These are phyloP conservation scores for Halophytophthora polymorphica DNA, from an alignment of 352 stramenopile species.

Conservation along the genomic window DNA sequence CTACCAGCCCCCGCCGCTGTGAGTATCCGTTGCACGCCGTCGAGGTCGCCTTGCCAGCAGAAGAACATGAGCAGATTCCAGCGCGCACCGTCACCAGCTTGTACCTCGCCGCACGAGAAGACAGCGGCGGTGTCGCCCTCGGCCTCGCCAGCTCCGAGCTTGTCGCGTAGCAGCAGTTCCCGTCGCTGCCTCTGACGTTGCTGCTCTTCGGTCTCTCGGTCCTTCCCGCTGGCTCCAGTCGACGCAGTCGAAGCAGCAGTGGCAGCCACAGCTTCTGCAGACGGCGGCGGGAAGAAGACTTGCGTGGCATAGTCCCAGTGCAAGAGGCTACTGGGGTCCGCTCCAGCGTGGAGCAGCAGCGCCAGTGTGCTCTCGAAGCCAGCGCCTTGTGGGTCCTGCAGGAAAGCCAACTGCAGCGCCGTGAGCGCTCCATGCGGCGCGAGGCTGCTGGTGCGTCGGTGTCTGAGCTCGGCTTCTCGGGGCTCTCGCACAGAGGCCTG, in stretches of 20 bases:
- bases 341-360: conserved; percentile 40
- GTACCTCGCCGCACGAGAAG: conserved; percentile 25
- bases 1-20: conserved; percentile 12
- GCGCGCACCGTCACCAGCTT: conserved; percentile 38
- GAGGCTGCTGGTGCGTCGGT: conserved; percentile 16
- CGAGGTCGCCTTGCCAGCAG: conserved; percentile 44
- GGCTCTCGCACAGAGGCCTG: conserved; percentile 11
- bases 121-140: conserved; percentile 16
- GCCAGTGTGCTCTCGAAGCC: conserved; percentile 34
- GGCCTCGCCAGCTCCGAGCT: conserved; percentile 18
- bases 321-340: conserved; percentile 40
- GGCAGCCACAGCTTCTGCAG: no score
- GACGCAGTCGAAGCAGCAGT: conserved; percentile 2
- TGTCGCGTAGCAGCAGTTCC: conserved; percentile 27
- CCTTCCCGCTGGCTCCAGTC: conserved; percentile 8
- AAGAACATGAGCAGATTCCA: conserved; percentile 79
- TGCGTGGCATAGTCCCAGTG: conserved; percentile 61
- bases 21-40: conserved; percentile 33
- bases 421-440: conserved; percentile 22
- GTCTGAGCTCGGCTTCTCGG: conserved; percentile 11
- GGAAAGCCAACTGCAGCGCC: conserved; percentile 55
- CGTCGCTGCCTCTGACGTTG: conserved; percentile 23
- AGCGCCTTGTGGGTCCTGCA: conserved; percentile 21
- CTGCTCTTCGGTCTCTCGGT: conserved; percentile 21
- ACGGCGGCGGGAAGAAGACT: conserved; percentile 30